Evolutionary conservation across 1,284 basidiomycete species (phyloP).

Genomic region (Trametes pubescens): DNA sequence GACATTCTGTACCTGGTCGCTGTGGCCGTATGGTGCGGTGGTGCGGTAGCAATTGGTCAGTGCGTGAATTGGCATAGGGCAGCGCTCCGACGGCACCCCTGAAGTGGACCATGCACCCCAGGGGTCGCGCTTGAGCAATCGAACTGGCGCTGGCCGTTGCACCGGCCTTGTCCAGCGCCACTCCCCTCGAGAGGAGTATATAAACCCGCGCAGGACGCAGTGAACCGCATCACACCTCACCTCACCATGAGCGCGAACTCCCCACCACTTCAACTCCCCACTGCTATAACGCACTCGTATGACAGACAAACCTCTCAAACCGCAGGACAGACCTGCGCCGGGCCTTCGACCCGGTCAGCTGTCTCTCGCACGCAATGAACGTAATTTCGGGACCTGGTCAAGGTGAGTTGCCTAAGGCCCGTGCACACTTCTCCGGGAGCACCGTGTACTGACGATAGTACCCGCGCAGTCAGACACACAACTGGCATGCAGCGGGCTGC

Average conservation of each 20-base stretch:
- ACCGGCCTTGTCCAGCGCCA: not conserved
- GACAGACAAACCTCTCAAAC: not conserved
- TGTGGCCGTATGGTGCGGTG: too few species aligned
- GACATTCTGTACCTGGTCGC: too few species aligned
- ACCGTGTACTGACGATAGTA: too few species aligned
- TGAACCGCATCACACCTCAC: not conserved
- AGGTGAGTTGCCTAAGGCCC: not conserved
- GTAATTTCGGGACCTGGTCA: not conserved
- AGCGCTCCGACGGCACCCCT: too few species aligned
- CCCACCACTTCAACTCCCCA: not conserved
- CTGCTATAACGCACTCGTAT: not conserved
- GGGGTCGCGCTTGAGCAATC: not conserved
- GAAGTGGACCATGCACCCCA: too few species aligned
- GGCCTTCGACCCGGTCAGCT: not conserved
- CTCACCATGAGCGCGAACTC: not conserved
- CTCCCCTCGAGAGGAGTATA: not conserved
- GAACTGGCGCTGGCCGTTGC: not conserved
- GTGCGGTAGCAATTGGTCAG: not conserved
- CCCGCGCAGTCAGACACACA: too few species aligned
- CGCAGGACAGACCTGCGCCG: not conserved
- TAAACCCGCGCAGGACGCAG: not conserved
- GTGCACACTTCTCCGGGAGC: too few species aligned
- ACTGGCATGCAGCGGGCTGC: not conserved
- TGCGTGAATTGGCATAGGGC: not conserved
- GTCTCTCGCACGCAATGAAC: not conserved